Conservation (phyloP, 2,329 filamentous ascomycete genomes). For the Pseudogymnoascus sp. region DNA sequence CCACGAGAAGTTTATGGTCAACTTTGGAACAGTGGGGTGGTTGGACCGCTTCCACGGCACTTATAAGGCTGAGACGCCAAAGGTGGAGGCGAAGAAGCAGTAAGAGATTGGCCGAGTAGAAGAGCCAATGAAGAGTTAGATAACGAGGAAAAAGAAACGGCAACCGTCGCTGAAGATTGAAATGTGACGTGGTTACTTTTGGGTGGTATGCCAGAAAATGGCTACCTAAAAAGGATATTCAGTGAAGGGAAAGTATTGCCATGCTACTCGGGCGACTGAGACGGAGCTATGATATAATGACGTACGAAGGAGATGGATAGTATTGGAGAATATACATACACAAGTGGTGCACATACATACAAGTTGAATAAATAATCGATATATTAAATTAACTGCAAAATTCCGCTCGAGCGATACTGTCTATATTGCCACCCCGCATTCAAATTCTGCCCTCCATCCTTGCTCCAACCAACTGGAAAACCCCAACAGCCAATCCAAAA, state of each 20-base stretch:
- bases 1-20: constrained; percentile 48
- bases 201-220: background rate
- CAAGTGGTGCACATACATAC: background rate
- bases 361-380: constrained; percentile 4
- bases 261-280: background rate
- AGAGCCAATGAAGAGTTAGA: background rate
- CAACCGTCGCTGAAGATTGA: background rate
- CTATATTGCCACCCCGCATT: background rate
- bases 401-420: background rate
- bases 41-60: constrained; percentile 52
- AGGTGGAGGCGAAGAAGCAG: constrained; percentile 1
- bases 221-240: background rate
- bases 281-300: background rate
- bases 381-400: background rate
- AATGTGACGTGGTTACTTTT: background rate
- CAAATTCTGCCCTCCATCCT: background rate
- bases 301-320: background rate
- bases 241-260: background rate
- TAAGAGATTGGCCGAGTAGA: background rate
- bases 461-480: background rate
- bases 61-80: constrained; percentile 16
- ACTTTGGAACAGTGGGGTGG: constrained; percentile 46
- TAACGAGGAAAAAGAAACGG: background rate
- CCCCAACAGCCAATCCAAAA: background rate
- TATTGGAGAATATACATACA: background rate